A percentile compares a stretch with the other conserved stretches of the same genome.
Conservation (phyloP, 73 alveolate species). For the Blepharisma japonicum region DNA sequence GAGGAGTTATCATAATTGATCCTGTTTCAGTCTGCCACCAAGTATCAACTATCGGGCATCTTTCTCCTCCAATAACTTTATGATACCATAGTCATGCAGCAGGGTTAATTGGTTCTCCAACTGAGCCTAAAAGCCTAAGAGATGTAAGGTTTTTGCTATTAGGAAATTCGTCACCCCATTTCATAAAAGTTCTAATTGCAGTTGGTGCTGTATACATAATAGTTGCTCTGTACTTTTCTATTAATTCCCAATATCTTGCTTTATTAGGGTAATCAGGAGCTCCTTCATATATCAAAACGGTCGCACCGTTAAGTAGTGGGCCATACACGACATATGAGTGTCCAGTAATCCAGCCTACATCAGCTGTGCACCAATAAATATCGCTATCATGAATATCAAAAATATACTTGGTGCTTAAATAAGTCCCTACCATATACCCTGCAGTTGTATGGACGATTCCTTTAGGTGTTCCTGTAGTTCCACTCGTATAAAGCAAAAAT, state of each 20-base stretch:
- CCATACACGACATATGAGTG: conserved; percentile 99
- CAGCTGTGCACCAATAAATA: conserved; percentile 94
- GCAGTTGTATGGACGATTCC: conserved; percentile 71
- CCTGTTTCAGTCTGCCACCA: conserved; percentile 99
- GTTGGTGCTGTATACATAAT: conserved; percentile 99
- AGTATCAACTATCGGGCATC: conserved; percentile 78
- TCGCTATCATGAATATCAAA: conserved; percentile 86
- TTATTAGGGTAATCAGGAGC: conserved; percentile 97
- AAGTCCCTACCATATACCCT: conserved; percentile 25
- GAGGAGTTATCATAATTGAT: conserved; percentile 39
- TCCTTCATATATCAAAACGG: conserved; percentile 95
- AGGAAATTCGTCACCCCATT: conserved; percentile 83
- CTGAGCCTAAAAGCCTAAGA: conserved; percentile 45
- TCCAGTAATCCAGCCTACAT: conserved; percentile 99
- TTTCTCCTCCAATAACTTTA: conserved; percentile 48
- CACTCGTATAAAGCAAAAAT: conserved; percentile 98
- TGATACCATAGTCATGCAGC: conserved; percentile 82
- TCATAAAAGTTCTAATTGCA: conserved; percentile 97
- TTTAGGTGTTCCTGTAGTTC: conserved; percentile 99
- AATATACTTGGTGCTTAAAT: conserved; percentile 62
- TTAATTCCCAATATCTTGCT: conserved; percentile 86
- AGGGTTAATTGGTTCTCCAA: conserved; percentile 58
- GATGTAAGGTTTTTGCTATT: conserved; percentile 32
- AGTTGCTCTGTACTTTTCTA: conserved; percentile 84
- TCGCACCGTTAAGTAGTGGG: conserved; percentile 84